Conservation (phyloP, 257 asterid species). For the Nicotiana undulata region DNA sequence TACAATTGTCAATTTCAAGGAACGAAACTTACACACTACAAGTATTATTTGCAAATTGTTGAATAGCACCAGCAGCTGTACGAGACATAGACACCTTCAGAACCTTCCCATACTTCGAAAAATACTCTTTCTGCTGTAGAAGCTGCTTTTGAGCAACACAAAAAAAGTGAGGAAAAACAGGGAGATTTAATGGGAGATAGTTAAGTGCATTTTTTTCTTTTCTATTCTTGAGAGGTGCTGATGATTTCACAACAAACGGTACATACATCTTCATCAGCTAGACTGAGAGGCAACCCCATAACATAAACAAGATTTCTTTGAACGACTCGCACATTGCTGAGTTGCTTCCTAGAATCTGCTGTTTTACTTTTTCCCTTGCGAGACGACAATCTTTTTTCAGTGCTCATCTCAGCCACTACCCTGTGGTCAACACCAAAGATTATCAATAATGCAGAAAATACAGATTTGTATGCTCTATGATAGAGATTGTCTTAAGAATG, state of each 20-base stretch:
- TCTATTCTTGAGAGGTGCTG: not conserved
- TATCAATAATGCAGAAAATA: constrained; percentile 7
- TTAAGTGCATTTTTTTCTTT: not conserved
- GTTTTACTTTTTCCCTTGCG: constrained; percentile 74
- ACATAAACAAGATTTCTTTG: constrained; percentile 92
- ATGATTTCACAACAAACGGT: not conserved
- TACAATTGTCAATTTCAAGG: not conserved
- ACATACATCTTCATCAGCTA: constrained; percentile 87
- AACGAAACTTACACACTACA: constrained; percentile 86
- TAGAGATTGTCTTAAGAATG: not conserved
- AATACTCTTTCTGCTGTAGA: constrained; percentile 74
- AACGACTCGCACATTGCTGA: constrained; percentile 77
- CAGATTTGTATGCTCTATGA: not conserved
- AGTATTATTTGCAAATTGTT: constrained; percentile 81
- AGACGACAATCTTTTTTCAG: constrained; percentile 56
- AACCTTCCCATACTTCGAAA: constrained; percentile 90
- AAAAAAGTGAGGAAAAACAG: not conserved
- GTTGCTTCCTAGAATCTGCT: constrained; percentile 85
- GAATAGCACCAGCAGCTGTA: constrained; percentile 82
- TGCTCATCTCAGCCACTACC: constrained; percentile 38
- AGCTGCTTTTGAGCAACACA: constrained; percentile 42
- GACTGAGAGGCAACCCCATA: constrained; percentile 83
- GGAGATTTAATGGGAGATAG: not conserved
- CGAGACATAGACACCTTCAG: constrained; percentile 91
- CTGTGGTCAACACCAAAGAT: constrained; percentile 28